These are phyloP conservation scores for Fusarium avenaceum DNA, from an alignment of 2,329 filamentous ascomycete species.

Conservation along the genomic window DNA sequence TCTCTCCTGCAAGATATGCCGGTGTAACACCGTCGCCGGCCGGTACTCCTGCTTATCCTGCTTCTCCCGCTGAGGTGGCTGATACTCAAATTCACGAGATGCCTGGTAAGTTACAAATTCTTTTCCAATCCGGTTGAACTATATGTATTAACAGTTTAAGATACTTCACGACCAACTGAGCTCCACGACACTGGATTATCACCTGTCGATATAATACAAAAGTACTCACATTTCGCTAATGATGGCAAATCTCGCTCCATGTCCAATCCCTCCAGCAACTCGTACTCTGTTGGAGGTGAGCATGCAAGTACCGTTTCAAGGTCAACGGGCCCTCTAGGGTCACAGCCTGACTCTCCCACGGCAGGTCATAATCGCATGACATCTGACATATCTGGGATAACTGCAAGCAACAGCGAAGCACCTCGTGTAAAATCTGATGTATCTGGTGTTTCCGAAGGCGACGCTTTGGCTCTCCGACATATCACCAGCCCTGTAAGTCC, in stretches of 20 bases:
- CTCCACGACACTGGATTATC: constrained; percentile 61
- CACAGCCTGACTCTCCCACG: constrained; percentile 27
- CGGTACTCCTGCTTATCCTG: constrained; percentile 24
- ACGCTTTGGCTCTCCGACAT: constrained; percentile 39
- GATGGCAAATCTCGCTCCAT: constrained; percentile 31
- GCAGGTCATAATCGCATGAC: constrained; percentile 32
- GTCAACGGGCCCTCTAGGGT: constrained; percentile 40
- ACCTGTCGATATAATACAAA: constrained; percentile 57
- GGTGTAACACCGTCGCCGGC: constrained; percentile 32
- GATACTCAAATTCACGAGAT: constrained; percentile 63
- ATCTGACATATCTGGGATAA: constrained; percentile 43
- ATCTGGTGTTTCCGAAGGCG: constrained; percentile 43
- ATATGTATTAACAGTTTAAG: constrained; percentile 45
- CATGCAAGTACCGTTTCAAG: constrained; percentile 50
- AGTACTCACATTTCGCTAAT: constrained; percentile 47
- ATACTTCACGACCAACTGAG: constrained; percentile 61
- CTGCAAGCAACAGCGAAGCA: constrained; percentile 16
- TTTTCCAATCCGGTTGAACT: no score
- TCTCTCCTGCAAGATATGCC: constrained; percentile 36
- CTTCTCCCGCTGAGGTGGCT: constrained; percentile 56
- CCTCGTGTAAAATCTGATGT: constrained; percentile 44
- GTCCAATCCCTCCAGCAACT: constrained; percentile 46
- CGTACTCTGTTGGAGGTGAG: constrained; percentile 43
- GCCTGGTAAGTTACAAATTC: constrained; percentile 55
- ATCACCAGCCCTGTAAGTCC: constrained; percentile 40